Percentiles rank a stretch among this genome's conserved stretches.
These are phyloP conservation scores for Ilex aquifolium DNA, from an alignment of 257 asterid species.

Conservation along the genomic window DNA sequence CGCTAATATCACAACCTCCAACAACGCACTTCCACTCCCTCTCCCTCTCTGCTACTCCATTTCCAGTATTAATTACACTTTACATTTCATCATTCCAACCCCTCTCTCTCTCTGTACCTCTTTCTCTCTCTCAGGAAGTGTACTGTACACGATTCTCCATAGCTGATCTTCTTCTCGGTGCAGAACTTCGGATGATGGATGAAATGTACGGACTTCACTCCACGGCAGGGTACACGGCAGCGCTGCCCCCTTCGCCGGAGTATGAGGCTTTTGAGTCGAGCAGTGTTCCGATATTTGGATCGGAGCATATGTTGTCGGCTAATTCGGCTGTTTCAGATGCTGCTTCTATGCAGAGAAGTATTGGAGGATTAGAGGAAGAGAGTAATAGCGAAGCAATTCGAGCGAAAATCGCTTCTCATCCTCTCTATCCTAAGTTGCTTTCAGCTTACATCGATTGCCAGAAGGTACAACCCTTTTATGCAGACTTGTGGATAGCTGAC, in stretches of 20 bases:
- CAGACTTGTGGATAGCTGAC: not conserved
- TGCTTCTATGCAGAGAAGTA: not conserved
- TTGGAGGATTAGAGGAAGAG: not conserved
- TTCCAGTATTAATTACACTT: not conserved
- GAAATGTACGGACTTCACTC: conserved; percentile 9
- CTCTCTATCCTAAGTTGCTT: conserved; percentile 44
- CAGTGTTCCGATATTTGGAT: conserved; percentile 1
- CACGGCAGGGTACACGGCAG: not conserved
- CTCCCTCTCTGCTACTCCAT: not conserved
- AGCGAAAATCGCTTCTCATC: conserved; percentile 59
- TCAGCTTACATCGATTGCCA: conserved; percentile 50
- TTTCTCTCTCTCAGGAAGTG: not conserved
- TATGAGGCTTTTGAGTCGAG: conserved; percentile 6
- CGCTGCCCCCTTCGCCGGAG: not conserved
- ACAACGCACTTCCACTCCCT: not conserved
- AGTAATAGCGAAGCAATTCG: conserved; percentile 5
- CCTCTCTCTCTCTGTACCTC: not conserved
- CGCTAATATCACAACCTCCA: conserved; percentile 6
- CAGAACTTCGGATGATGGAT: conserved; percentile 1
- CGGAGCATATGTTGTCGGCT: not conserved
- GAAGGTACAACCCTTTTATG: conserved; percentile 29
- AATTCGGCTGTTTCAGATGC: not conserved
- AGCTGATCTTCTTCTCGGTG: too few species aligned
- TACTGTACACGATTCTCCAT: not conserved
- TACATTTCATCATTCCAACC: not conserved